A percentile compares a stretch with the other conserved stretches of the same genome.
Evolutionary conservation across 495 filamentous ascomycete species (phyloP).

Genomic region (Chaetomium cochliodes): DNA sequence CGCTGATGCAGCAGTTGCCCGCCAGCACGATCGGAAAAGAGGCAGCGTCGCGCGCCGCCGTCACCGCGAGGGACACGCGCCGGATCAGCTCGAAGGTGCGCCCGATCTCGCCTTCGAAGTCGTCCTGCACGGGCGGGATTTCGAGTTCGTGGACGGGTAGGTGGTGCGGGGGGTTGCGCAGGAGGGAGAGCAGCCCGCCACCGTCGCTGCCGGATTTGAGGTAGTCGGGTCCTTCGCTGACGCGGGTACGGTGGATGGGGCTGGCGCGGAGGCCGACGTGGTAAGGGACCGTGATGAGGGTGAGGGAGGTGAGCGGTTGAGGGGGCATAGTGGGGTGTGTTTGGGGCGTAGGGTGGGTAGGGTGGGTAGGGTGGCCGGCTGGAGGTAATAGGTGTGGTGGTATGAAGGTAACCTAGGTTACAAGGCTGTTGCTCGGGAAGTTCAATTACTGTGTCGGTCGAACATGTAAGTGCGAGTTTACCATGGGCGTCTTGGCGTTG

Average conservation of each 20-base stretch:
- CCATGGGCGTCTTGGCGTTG: too few relatives aligned
- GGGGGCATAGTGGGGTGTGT: neutral
- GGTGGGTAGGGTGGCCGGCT: neutral
- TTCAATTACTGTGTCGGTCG: too few relatives aligned
- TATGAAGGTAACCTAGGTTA: too few relatives aligned
- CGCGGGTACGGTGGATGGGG: constrained; percentile 18
- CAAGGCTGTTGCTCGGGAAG: neutral
- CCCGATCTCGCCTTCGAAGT: constrained; percentile 23
- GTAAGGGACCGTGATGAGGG: constrained; percentile 19
- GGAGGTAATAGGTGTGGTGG: too few relatives aligned
- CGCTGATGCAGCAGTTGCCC: constrained; percentile 19
- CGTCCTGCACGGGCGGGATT: constrained; percentile 2
- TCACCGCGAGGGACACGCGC: constrained; percentile 15
- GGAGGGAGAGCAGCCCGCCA: constrained; percentile 6
- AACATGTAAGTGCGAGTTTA: too few relatives aligned
- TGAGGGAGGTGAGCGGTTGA: constrained; percentile 8
- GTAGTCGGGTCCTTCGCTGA: constrained; percentile 19
- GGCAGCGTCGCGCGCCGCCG: constrained; percentile 6
- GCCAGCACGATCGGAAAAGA: constrained; percentile 21
- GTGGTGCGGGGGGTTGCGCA: neutral
- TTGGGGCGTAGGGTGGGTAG: neutral
- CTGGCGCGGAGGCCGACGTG: constrained; percentile 21
- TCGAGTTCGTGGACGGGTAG: neutral
- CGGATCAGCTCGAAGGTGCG: constrained; percentile 21
- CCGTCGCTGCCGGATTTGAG: constrained; percentile 12